Conservation (phyloP, 768 basidiomycete species). For the Punctularia strigosozonata region DNA sequence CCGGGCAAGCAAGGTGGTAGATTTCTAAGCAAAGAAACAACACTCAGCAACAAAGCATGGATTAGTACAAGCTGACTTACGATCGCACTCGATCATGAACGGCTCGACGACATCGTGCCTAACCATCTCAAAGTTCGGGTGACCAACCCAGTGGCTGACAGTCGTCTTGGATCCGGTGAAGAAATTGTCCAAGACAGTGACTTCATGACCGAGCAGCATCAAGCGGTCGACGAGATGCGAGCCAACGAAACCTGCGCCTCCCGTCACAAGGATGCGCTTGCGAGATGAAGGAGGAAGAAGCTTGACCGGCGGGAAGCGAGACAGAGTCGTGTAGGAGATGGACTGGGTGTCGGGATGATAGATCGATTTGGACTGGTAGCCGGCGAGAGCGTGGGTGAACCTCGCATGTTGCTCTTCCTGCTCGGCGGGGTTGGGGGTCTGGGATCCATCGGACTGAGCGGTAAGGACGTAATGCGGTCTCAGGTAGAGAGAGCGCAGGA, state of each 20-base stretch:
- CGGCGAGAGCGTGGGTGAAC: constrained; percentile 33
- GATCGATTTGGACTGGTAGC: constrained; percentile 78
- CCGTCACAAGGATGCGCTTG: constrained; percentile 90
- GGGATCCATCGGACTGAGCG: constrained; percentile 20
- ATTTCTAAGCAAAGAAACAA: constrained; percentile 49
- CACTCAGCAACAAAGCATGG: constrained; percentile 5
- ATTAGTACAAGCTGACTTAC: constrained; percentile 31
- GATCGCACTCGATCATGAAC: constrained; percentile 98
- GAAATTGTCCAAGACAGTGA: constrained; percentile 96
- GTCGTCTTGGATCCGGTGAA: constrained; percentile 98
- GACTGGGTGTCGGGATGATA: constrained; percentile 68
- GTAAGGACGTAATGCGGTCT: constrained; percentile 63
- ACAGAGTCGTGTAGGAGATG: constrained; percentile 87
- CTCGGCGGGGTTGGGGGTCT: constrained; percentile 26
- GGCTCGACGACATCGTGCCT: constrained; percentile 96
- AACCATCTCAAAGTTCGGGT: constrained; percentile 98
- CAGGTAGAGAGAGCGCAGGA: constrained; percentile 81
- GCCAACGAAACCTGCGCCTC: constrained; percentile 98
- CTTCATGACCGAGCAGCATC: constrained; percentile 96
- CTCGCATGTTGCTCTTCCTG: constrained; percentile 36
- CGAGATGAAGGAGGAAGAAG: constrained; percentile 65
- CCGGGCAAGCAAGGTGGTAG: constrained; percentile 96
- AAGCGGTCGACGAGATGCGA: constrained; percentile 96
- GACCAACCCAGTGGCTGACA: constrained; percentile 90
- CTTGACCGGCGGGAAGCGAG: constrained; percentile 87